These are phyloP conservation scores for Monosporascus cannonballus DNA, from an alignment of 2,329 filamentous ascomycete genomes.

Conservation along the genomic window DNA sequence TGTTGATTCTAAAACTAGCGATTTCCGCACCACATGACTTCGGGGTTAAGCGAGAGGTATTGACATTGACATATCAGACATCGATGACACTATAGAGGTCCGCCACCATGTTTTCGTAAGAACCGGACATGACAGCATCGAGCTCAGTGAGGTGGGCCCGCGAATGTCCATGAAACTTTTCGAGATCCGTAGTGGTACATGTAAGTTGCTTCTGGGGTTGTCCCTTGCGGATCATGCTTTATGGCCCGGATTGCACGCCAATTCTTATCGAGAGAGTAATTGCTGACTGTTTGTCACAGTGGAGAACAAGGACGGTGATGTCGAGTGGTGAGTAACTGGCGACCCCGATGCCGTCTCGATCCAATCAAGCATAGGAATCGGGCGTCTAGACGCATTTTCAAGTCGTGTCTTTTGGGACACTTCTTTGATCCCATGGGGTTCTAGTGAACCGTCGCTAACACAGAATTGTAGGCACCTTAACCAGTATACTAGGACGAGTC, in stretches of 20 bases:
- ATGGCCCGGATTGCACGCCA: no score
- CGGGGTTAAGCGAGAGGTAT: not conserved
- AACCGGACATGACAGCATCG: constrained; percentile 84
- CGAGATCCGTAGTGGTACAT: constrained; percentile 77
- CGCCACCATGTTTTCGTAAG: constrained; percentile 91
- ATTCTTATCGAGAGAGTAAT: not conserved
- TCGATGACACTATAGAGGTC: constrained; percentile 90
- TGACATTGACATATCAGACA: constrained; percentile 48
- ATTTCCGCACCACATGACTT: no score
- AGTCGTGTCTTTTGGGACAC: not conserved
- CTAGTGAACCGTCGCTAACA: not conserved
- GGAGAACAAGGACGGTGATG: constrained; percentile 90
- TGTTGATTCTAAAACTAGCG: no score
- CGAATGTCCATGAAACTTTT: constrained; percentile 97
- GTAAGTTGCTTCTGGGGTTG: not conserved
- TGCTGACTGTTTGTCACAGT: constrained; percentile 40
- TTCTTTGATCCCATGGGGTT: not conserved
- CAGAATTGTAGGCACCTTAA: constrained; percentile 60
- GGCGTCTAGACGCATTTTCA: not conserved
- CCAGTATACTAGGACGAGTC: constrained; percentile 87
- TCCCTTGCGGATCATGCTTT: no score
- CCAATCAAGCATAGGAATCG: not conserved
- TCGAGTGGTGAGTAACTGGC: constrained; percentile 59
- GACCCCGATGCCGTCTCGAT: not conserved
- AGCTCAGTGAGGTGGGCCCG: constrained; percentile 83